phyloP scores from a whole-genome alignment of 2,329 filamentous ascomycete species.

The Epichloe hybrida region DNA sequence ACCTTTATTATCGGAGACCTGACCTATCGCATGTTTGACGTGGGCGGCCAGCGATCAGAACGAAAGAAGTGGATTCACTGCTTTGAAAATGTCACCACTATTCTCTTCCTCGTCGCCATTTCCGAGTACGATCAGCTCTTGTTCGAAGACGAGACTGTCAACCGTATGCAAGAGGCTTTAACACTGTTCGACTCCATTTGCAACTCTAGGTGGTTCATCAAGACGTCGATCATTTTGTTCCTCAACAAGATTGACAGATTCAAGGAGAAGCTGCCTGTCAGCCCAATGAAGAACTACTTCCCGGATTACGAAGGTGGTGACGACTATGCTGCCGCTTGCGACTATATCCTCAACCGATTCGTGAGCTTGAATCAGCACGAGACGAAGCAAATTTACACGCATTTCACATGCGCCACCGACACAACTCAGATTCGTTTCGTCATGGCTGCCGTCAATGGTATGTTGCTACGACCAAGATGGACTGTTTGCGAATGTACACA shows the following conservation, averaged over 20 bases:
- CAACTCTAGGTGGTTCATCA: constrained; percentile 83
- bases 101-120: constrained; percentile 92
- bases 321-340: constrained; percentile 89
- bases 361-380: constrained; percentile 97
- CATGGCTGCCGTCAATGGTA: constrained; percentile 98
- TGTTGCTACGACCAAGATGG: constrained; percentile 16
- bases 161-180: constrained; percentile 83
- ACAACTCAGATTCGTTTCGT: constrained; percentile 99
- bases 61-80: constrained; percentile 97
- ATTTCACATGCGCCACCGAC: constrained; percentile 97
- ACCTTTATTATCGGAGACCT: constrained; percentile 84
- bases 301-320: constrained; percentile 88
- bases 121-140: constrained; percentile 94
- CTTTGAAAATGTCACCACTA: constrained; percentile 94
- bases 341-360: constrained; percentile 98
- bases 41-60: constrained; percentile 82
- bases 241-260: constrained; percentile 86
- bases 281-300: constrained; percentile 82
- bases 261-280: constrained; percentile 70
- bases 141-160: constrained; percentile 93
- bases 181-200: constrained; percentile 80
- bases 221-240: constrained; percentile 80
- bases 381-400: constrained; percentile 99
- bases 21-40: constrained; percentile 95
- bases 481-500: no score